Percentiles rank a stretch among this genome's conserved stretches.
These are phyloP conservation scores for Pisolithus microcarpus DNA, from an alignment of 768 basidiomycete species.

Conservation along the genomic window DNA sequence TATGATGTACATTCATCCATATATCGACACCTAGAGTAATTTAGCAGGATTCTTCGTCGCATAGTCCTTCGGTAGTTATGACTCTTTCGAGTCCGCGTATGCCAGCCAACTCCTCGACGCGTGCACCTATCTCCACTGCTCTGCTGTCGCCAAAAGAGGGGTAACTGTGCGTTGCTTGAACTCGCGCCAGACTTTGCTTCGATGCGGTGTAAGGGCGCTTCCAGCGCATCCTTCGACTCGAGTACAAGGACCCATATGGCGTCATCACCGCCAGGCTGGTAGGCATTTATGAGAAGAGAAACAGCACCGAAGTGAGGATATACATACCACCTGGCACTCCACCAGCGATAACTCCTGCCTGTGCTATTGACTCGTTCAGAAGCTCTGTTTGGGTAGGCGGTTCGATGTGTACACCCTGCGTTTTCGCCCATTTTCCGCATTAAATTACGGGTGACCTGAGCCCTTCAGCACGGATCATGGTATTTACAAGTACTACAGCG, in stretches of 20 bases:
- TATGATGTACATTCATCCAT: slow-evolving; percentile 27
- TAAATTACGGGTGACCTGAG: not conserved
- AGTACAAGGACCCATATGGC: slow-evolving; percentile 91
- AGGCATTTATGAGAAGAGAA: slow-evolving; percentile 1
- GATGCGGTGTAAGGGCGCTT: slow-evolving; percentile 51
- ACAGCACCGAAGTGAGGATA: not conserved
- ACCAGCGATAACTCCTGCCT: slow-evolving; percentile 85
- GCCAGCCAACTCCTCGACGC: slow-evolving; percentile 51
- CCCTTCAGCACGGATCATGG: not conserved
- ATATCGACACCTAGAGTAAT: slow-evolving; percentile 11
- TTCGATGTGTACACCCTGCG: slow-evolving; percentile 71
- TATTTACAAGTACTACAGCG: not conserved
- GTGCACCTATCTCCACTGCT: slow-evolving; percentile 59
- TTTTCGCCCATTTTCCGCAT: not conserved
- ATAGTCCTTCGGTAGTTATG: slow-evolving; percentile 17
- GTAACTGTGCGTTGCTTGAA: slow-evolving; percentile 62
- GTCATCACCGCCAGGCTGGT: slow-evolving; percentile 92
- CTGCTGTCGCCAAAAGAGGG: slow-evolving; percentile 63
- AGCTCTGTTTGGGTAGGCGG: slow-evolving; percentile 80
- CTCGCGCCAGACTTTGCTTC: slow-evolving; percentile 61
- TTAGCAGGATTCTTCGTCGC: not conserved
- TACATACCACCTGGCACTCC: slow-evolving; percentile 91
- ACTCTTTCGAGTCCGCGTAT: slow-evolving; percentile 49
- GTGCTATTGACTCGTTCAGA: slow-evolving; percentile 66
- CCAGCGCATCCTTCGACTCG: slow-evolving; percentile 43